Percentiles rank a stretch among this genome's conserved stretches.
Evolutionary conservation across 805 yeast genomes (phyloP).

Genomic region (Lipomyces starkeyi): DNA sequence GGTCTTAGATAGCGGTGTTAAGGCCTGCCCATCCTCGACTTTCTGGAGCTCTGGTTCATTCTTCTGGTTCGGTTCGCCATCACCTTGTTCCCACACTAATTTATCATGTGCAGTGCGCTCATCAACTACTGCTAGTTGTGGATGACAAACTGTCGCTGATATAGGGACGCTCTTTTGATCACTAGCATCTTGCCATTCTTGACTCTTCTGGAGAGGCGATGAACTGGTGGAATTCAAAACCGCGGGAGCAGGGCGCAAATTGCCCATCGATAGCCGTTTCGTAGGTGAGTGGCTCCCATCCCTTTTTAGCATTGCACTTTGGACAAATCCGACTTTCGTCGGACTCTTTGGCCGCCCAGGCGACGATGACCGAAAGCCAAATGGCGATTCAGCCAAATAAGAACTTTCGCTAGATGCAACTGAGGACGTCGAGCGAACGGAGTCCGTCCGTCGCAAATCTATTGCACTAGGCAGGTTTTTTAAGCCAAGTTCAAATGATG

Average conservation of each 20-base stretch:
- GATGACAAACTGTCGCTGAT: neutral
- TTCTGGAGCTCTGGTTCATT: neutral
- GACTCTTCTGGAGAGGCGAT: neutral
- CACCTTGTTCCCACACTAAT: neutral
- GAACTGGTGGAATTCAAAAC: constrained; percentile 16
- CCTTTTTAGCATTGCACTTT: constrained; percentile 31
- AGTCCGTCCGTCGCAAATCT: constrained; percentile 19
- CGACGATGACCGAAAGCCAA: constrained; percentile 22
- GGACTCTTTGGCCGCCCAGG: constrained; percentile 29
- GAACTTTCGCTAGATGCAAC: constrained; percentile 7
- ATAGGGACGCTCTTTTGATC: neutral
- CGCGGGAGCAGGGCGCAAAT: constrained; percentile 32
- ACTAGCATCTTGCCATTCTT: neutral
- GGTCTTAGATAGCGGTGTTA: neutral
- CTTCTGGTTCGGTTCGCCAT: neutral
- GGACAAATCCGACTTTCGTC: constrained; percentile 30
- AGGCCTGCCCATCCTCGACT: neutral
- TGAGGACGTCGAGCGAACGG: constrained; percentile 16
- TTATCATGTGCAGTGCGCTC: constrained; percentile 5
- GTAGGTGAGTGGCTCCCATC: constrained; percentile 18
- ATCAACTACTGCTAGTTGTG: neutral
- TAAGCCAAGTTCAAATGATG: constrained; percentile 24
- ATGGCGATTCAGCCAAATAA: neutral
- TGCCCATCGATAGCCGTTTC: constrained; percentile 31
- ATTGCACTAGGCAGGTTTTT: neutral